Conservation (phyloP, 148 eudicot species). For the Fagopyrum tataricum region DNA sequence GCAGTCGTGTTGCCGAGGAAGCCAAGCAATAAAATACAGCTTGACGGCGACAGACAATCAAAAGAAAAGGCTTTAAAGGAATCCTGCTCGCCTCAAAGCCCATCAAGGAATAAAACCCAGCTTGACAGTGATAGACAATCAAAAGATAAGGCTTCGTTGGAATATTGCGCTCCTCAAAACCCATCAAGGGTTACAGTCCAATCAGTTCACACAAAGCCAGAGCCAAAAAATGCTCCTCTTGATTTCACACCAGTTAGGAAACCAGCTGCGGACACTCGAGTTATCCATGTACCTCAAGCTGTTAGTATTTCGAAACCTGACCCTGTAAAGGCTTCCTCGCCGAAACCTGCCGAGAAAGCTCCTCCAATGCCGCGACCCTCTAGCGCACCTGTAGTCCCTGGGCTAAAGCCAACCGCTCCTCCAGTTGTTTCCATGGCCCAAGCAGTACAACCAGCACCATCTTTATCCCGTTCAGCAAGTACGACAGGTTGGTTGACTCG, state of each 20-base stretch:
- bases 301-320: conserved; percentile 26
- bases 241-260: conserved; percentile 30
- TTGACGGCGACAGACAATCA: conserved; percentile 24
- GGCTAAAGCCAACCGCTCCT: conserved; percentile 31
- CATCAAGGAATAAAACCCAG: conserved; percentile 24
- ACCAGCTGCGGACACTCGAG: conserved; percentile 24
- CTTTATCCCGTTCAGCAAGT: conserved; percentile 52
- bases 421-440: conserved; percentile 44
- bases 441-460: conserved; percentile 27
- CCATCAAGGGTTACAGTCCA: conserved; percentile 29
- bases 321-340: conserved; percentile 25
- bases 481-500: conserved; percentile 70
- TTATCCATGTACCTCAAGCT: conserved; percentile 27
- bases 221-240: conserved; percentile 24
- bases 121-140: conserved; percentile 25
- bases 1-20: conserved; percentile 35
- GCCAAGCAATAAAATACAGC: conserved; percentile 30
- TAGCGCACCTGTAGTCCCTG: conserved; percentile 76
- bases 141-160: conserved; percentile 24
- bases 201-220: conserved; percentile 25
- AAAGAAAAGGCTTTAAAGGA: conserved; percentile 23
- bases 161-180: conserved; percentile 33
- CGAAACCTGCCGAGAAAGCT: conserved; percentile 39
- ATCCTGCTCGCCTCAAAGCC: conserved; percentile 33
- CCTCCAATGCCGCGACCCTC: conserved; percentile 59